A percentile compares a stretch with the other conserved stretches of the same genome.
Conservation (phyloP, 2,329 filamentous ascomycete species). For the Akanthomyces uredinophilus region DNA sequence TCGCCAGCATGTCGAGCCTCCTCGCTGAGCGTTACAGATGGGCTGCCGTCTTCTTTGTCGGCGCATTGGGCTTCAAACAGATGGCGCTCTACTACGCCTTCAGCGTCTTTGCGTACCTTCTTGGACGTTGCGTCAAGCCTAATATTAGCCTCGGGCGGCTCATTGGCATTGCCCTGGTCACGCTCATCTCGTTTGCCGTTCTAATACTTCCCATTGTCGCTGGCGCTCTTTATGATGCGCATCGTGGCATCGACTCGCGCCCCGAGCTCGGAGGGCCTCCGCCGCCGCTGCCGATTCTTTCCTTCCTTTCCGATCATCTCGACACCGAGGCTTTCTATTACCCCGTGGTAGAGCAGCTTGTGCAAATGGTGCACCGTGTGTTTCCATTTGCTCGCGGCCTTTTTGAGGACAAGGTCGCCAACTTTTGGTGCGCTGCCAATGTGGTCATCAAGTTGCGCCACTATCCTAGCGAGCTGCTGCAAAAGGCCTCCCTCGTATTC, state of each 20-base stretch:
- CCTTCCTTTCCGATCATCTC: slow-evolving; percentile 51
- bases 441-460: slow-evolving; percentile 79
- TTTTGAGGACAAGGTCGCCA: slow-evolving; percentile 98
- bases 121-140: slow-evolving; percentile 81
- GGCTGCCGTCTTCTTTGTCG: slow-evolving; percentile 90
- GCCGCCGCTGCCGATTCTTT: slow-evolving; percentile 59
- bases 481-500: slow-evolving; percentile 66
- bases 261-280: slow-evolving; percentile 53
- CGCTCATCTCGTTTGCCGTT: slow-evolving; percentile 65
- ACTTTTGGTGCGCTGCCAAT: slow-evolving; percentile 94
- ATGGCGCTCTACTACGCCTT: slow-evolving; percentile 99
- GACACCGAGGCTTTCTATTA: slow-evolving; percentile 66
- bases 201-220: slow-evolving; percentile 71
- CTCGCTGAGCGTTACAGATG: slow-evolving; percentile 79
- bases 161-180: slow-evolving; percentile 68
- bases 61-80: slow-evolving; percentile 94
- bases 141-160: slow-evolving; percentile 63
- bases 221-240: slow-evolving; percentile 64
- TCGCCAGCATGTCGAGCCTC: slow-evolving; percentile 84
- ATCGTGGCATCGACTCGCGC: slow-evolving; percentile 55
- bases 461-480: slow-evolving; percentile 67
- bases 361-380: slow-evolving; percentile 83
- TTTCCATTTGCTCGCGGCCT: slow-evolving; percentile 94
- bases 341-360: slow-evolving; percentile 68
- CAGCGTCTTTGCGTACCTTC: slow-evolving; percentile 82